Base-by-base conservation (phyloP, 1,284 basidiomycete genomes). In the Hypsizygus ulmarius region DNA sequence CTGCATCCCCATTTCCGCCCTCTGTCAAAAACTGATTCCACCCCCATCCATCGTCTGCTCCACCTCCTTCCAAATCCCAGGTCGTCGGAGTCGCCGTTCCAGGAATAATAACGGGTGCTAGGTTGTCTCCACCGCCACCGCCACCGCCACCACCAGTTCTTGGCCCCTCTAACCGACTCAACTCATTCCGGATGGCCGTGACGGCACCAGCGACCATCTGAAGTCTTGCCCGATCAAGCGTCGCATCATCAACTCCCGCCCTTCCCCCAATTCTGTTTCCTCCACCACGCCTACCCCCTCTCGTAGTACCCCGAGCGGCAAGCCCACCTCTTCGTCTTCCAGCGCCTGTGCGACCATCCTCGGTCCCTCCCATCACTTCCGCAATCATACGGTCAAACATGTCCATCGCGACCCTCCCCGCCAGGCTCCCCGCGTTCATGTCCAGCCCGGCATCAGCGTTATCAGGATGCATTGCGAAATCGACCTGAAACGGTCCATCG, bases 1-100 rank as follows among this genome's bases (percentile, higher is more conserved):
- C 56, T 28, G 52, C 47, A 37, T 63, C 61, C 27, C 52, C 46
- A 29, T 52, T 42, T 18, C 10, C 53, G 10, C 51, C 49, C 6
- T 50, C 55, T 7, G 48, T 49, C 14, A 40, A 42, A 25, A 50
- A 30, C 16, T 55, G 51, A 32, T 52, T 52, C 55, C 51, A 56
- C 35, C 51, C 53, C 51, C 46, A 53, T 3, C 43, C 49, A 45
- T 40, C 36, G 25, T 49, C 46, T 27, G 37, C 34, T 18, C 45
- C 37, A 7, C 50, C 47, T 40, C 35, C 49, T 18, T 56, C 52
- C 12, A 52, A 43, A 21, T 51, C 49, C 58, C 52, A 56, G 25
- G 25, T 19, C 4, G 39, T 8, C 5, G 50, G 39, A 18, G 21
- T 19, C 3, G 51, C 21, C 5, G 45, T 43, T 9, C 48, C 53